Evolutionary conservation across 106 monocot species (phyloP), one percentile per base, ranked within the genome.

Genomic region (Agapanthus africanus): DNA sequence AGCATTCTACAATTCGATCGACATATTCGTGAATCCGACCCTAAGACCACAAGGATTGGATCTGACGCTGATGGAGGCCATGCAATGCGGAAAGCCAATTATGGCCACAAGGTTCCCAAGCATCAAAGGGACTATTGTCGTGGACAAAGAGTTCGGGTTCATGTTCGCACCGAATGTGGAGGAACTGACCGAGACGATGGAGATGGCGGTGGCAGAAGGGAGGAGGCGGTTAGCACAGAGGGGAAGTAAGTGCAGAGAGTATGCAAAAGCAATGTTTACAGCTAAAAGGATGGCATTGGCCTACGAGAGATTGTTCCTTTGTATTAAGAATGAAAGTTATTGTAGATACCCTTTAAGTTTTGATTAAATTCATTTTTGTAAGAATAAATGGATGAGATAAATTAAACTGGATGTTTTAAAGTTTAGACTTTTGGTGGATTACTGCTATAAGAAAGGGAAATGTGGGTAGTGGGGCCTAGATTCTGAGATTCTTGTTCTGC

Each of bases 51-150:
- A 99, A 59, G 99, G 99, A 0, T 70, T 99, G 54, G 99, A 93
- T 66, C 59, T 93, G 68, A 99, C 93, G 54, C 56, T 93, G 66
- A 99, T 99, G 93, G 93, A 99, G 83, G 99, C 99, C 19, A 99
- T 99, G 99, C 90, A 80, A 85, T 99, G 99, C 70, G 93, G 85
- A 37, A 93, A 68, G 69, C 79, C 93, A 66, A 81, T 93, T 67
- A 73, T 78, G 77, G 90, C 90, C 11, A 99, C 93, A 61, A 73
- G 87, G 85, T 87, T 93, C 41, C 87, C 93, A 40, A 93, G 99
- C 77, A 93, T 99, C 13, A 93, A 87, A 44, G 90, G 87, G 40
- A 93, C 82, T 62, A 66, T 99, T 4, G 79, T 90, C 7, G 93
- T 99, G 40, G 79, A 90, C 18, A 79, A 76, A 6, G 99, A 90